Evolutionary conservation across 371 early-diverging fungal genomes (phyloP), one percentile per base, ranked within the genome.

Genomic region (Mortierella polycephala): DNA sequence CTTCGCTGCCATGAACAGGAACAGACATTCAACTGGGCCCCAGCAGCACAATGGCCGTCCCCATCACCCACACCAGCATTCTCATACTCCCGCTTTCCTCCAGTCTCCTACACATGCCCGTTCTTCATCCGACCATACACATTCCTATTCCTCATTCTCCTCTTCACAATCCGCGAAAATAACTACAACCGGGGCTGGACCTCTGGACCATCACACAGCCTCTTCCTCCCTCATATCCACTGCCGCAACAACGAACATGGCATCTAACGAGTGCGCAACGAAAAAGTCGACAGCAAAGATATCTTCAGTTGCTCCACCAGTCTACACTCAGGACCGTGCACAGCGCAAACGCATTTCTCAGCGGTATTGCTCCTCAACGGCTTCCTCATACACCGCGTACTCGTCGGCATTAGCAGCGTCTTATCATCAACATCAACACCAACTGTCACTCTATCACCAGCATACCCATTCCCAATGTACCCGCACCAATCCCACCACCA

Each of bases 371-470:
- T 41, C 74, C 37, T 69, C 69, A 5, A 51, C 61, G 11, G 60
- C 68, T 14, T 74, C 75, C 0, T 74, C 75, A 11, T 74, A 74
- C 57, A 47, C 75, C 14, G 64, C 55, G 20, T 74, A 74, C 58
- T 74, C 75, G 16, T 69, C 75, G 21, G 75, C 75, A 47, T 62
- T 74, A 13, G 69, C 75, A 2, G 65, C 75, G 5, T 68, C 75
- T 12, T 74, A 64, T 23, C 67, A 67, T 23, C 69, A 64, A 37
- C 69, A 69, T 18, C 55, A 60, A 37, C 63, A 62, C 20, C 69
- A 57, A 12, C 64, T 52, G 37, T 46, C 14, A 21, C 54, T 40
- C 30, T 54, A 63, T 45, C 64, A 57, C 37, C 65, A 57, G 6
- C 37, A n/a, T 20, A 30, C 45, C 20, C 47, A 45, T 6, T 30